Conservation (phyloP, 306 rosid genomes). For the Quercus cerris region DNA sequence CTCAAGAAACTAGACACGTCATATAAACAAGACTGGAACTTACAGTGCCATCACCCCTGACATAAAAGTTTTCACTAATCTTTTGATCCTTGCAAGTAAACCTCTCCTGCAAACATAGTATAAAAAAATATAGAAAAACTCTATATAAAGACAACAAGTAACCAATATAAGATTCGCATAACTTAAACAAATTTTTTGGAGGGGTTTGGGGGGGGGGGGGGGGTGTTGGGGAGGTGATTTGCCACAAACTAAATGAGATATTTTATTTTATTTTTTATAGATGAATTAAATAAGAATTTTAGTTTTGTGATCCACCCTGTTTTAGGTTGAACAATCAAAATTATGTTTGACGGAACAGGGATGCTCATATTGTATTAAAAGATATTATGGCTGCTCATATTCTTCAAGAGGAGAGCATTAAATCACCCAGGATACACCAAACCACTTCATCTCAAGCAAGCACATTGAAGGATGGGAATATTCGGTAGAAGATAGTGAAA, state of each 20-base stretch:
- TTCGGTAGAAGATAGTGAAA: not conserved
- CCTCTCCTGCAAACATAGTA: constrained; percentile 60
- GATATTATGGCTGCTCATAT: not conserved
- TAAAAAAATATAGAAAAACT: constrained; percentile 6
- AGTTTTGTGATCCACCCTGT: constrained; percentile 13
- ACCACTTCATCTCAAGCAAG: constrained; percentile 1
- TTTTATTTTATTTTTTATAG: no score
- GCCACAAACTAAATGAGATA: no score
- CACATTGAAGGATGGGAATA: not conserved
- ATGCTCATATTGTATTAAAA: not conserved
- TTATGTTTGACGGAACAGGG: not conserved
- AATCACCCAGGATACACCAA: constrained; percentile 3
- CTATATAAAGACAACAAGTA: constrained; percentile 2
- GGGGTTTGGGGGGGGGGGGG: no score
- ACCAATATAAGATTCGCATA: not conserved
- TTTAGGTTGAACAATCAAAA: constrained; percentile 9
- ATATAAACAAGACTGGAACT: constrained; percentile 33
- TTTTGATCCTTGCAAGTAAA: constrained; percentile 80
- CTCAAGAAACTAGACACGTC: not conserved
- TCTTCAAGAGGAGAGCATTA: not conserved
- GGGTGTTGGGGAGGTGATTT: no score
- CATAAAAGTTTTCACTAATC: constrained; percentile 86
- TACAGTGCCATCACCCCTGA: constrained; percentile 96
- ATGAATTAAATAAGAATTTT: not conserved
- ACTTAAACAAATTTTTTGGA: not conserved